Evolutionary conservation across 1,139 yeast genomes (phyloP).

Genomic region (Yamadazyma spencermartinsiae): DNA sequence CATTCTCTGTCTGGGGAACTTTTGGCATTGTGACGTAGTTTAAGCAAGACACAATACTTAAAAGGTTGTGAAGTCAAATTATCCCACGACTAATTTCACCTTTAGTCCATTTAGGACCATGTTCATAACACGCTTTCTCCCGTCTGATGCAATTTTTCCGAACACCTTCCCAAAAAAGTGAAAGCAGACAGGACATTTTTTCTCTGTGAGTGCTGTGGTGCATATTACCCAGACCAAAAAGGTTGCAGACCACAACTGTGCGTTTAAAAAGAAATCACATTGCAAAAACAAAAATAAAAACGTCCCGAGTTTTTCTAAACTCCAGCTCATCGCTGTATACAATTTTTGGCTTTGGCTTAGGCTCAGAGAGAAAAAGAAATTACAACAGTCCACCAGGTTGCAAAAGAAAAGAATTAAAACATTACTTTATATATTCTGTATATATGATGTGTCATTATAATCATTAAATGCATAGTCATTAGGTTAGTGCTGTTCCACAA

Average conservation of each 20-base stretch:
- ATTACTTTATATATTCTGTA: neutral
- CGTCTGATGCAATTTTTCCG: constrained; percentile 3
- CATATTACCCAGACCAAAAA: neutral
- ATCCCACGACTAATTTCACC: constrained; percentile 3
- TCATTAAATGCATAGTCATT: constrained; percentile 1
- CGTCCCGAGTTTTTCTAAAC: constrained; percentile 2
- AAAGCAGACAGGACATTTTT: too few species aligned
- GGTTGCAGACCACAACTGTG: neutral
- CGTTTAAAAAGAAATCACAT: neutral
- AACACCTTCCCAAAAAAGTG: too few species aligned
- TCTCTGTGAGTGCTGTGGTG: too few species aligned
- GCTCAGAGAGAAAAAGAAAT: too few species aligned
- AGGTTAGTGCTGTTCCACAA: constrained; percentile 1
- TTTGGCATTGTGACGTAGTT: too few species aligned
- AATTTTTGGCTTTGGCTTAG: too few species aligned
- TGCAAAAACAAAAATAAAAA: neutral
- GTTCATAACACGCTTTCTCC: constrained; percentile 1
- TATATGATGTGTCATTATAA: neutral
- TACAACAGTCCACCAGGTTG: too few species aligned
- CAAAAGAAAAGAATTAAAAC: neutral
- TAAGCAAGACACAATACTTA: too few species aligned
- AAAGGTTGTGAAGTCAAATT: too few species aligned
- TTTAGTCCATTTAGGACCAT: neutral
- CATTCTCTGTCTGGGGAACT: too few species aligned
- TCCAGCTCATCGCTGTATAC: neutral